Evolutionary conservation across 352 stramenopile species (phyloP), one percentile per base, ranked within the genome.

Genomic region (Phytophthora multivora): DNA sequence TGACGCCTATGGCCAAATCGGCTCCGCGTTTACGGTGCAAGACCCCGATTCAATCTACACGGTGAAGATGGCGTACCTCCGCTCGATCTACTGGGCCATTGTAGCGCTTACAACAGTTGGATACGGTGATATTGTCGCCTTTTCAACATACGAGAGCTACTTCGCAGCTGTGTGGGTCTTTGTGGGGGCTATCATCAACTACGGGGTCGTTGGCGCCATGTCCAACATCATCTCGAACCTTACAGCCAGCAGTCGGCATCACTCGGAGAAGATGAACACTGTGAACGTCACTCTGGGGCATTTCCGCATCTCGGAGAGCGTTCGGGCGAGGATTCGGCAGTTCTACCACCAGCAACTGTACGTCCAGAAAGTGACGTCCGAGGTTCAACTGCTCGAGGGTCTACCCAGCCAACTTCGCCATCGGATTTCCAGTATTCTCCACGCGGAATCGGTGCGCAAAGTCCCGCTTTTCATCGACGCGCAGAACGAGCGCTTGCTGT

Each of bases 271-370:
- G 28, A 82, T 91, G 67, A 89, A 90, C 49, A 59, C 66, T 4
- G 71, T 88, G 25, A 91, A 93, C 56, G 67, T 83, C 2, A 83
- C 86, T 18, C 40, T 93, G 2, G 75, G 77, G 1, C 81, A 88
- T 40, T 89, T 86, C 31, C 48, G 59, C 9, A 81, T 93, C 11
- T 88, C 80, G 0, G 73, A 88, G 42, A 69, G 71, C 18, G 45
- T 90, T 3, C 80, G 84, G 9, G 59, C 61, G 12, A 75, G 90
- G 11, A 84, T 93, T 16, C 82, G 82, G 4, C 77, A 79, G 30
- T 91, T 84, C 53, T 93, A 93, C 40, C 80, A 93, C 47, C 80
- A 91, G 46, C 84, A 93, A 46, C 71, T 87, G 16, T 86, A 91
- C 51, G 79, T 86, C 23, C 80, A 91, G 40, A 83, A 90, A 33